phyloP scores from a whole-genome alignment of 495 filamentous ascomycete species.

The Aspergillus incahuasiensis region DNA sequence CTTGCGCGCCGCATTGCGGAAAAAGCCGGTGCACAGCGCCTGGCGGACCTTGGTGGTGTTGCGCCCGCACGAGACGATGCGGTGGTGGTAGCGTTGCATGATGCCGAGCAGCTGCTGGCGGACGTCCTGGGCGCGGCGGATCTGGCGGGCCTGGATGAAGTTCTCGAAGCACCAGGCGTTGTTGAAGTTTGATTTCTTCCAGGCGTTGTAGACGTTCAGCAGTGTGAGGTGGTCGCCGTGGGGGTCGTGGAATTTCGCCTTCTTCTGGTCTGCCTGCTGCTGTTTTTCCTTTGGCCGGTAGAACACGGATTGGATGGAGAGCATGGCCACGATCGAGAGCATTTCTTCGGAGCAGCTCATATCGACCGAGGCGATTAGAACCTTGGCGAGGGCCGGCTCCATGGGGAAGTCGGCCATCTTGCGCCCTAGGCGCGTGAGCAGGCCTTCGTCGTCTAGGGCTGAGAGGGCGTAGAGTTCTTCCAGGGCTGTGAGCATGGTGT shows the following conservation, averaged over 20 bases:
- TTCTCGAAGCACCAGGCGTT: slow-evolving; percentile 97
- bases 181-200: slow-evolving; percentile 77
- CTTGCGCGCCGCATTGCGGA: slow-evolving; percentile 91
- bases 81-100: slow-evolving; percentile 82
- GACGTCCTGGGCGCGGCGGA: slow-evolving; percentile 87
- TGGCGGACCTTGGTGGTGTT: slow-evolving; percentile 87
- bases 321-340: slow-evolving; percentile 91
- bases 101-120: slow-evolving; percentile 88
- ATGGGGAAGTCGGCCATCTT: slow-evolving; percentile 99
- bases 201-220: slow-evolving; percentile 93
- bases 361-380: slow-evolving; percentile 81
- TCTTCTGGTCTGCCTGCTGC: slow-evolving; percentile 92
- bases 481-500: slow-evolving; percentile 93
- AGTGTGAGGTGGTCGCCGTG: slow-evolving; percentile 92
- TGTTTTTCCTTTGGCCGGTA: slow-evolving; percentile 97
- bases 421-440: slow-evolving; percentile 84
- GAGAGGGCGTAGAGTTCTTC: slow-evolving; percentile 92
- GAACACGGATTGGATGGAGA: slow-evolving; percentile 79
- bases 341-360: slow-evolving; percentile 90
- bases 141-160: slow-evolving; percentile 87
- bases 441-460: slow-evolving; percentile 92
- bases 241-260: slow-evolving; percentile 93
- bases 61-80: slow-evolving; percentile 74
- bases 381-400: slow-evolving; percentile 83
- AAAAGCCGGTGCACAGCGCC: slow-evolving; percentile 89